phyloP scores from a whole-genome alignment of 2,329 filamentous ascomycete species.

The Hymenoscyphus scutula region DNA sequence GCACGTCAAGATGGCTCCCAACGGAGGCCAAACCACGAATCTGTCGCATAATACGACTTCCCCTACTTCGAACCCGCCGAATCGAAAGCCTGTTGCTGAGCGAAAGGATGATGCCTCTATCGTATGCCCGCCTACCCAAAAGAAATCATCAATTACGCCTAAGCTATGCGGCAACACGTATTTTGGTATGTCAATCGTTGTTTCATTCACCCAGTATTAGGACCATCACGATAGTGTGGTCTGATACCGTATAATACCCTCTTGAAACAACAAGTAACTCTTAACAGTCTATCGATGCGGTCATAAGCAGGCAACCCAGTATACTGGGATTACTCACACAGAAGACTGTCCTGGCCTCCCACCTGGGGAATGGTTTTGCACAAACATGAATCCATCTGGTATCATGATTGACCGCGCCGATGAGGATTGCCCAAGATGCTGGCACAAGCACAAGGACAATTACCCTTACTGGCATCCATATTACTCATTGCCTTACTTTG shows the following conservation, averaged over 20 bases:
- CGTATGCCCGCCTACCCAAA: no score
- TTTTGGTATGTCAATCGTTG: neutral
- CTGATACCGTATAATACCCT: neutral
- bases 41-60: neutral
- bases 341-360: neutral
- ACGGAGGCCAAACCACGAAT: neutral
- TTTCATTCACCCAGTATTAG: neutral
- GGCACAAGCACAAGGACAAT: no score
- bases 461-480: no score
- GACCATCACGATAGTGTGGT: no score
- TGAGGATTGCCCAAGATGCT: neutral
- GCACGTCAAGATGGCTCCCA: neutral
- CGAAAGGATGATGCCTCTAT: neutral
- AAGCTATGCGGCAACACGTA: neutral
- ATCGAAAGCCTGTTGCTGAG: neutral
- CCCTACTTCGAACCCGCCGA: neutral
- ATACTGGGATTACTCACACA: neutral
- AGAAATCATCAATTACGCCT: no score
- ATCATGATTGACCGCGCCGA: neutral
- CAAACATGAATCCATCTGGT: neutral
- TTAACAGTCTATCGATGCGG: neutral
- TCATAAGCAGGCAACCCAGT: neutral
- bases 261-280: neutral
- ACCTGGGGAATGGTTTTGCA: neutral
- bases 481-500: no score